Percentiles rank a stretch among this genome's conserved stretches.
phyloP scores from a whole-genome alignment of 352 stramenopile genomes.

The Globisporangium lucens region DNA sequence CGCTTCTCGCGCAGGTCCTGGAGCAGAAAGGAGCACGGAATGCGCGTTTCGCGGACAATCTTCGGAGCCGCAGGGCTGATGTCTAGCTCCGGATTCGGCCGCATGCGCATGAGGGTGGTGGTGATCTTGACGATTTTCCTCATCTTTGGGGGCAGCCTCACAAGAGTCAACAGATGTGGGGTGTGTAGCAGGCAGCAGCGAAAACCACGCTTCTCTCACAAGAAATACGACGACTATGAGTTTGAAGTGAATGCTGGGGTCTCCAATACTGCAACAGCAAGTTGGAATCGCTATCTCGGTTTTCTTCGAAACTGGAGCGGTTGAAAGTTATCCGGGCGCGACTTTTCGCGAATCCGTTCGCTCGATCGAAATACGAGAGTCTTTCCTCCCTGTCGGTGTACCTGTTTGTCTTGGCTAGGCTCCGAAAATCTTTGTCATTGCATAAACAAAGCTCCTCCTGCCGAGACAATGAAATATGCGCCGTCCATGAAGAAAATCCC shows the following conservation, averaged over 20 bases:
- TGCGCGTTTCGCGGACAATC: slow-evolving; percentile 15
- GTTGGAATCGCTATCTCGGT: too few relatives aligned
- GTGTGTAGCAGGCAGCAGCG: too few relatives aligned
- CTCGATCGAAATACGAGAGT: background rate
- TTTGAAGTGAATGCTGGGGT: too few relatives aligned
- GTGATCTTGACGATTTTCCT: slow-evolving; percentile 17
- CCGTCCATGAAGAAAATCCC: slow-evolving; percentile 13
- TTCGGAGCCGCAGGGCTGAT: background rate
- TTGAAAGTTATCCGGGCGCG: background rate
- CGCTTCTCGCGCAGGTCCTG: slow-evolving; percentile 65
- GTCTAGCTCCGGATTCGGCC: background rate
- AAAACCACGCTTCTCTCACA: too few relatives aligned
- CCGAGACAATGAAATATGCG: slow-evolving; percentile 12
- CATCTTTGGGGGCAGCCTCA: background rate
- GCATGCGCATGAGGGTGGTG: slow-evolving; percentile 8
- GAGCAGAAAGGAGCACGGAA: slow-evolving; percentile 52
- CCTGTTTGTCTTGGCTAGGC: background rate
- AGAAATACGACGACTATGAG: too few relatives aligned
- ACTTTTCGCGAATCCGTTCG: background rate
- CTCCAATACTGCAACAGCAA: too few relatives aligned
- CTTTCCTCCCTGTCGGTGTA: background rate
- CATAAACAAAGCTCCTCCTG: background rate
- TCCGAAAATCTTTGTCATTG: background rate
- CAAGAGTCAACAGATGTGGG: too few relatives aligned
- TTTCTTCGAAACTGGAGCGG: too few relatives aligned